Percentiles rank a stretch among this genome's conserved stretches.
Conservation (phyloP, 257 asterid genomes). For the Solanum phureja region DNA sequence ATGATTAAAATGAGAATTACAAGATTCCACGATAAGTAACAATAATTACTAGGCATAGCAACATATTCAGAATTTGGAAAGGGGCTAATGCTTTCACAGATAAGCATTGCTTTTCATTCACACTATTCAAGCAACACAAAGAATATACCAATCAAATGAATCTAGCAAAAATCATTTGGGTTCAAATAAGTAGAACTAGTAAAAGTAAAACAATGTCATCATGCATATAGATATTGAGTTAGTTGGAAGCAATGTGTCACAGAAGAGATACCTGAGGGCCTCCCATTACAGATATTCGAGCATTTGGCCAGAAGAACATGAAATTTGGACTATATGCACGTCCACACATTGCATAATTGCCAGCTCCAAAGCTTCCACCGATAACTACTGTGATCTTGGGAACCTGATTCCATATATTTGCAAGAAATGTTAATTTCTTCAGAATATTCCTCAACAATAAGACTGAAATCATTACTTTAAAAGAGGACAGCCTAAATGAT, state of each 20-base stretch:
- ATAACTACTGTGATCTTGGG: constrained; percentile 80
- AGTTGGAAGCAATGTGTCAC: neutral
- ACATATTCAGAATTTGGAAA: neutral
- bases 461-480: neutral
- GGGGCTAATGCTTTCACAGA: neutral
- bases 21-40: neutral
- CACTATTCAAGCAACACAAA: neutral
- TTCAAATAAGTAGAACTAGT: neutral
- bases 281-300: constrained; percentile 96
- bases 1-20: neutral
- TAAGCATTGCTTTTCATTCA: neutral
- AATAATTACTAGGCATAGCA: neutral
- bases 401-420: constrained; percentile 35
- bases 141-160: neutral
- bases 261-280: constrained; percentile 74
- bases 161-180: neutral
- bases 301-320: constrained; percentile 97
- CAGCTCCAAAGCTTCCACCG: constrained; percentile 99
- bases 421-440: neutral
- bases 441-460: neutral
- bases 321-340: constrained; percentile 93
- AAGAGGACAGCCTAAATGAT: neutral
- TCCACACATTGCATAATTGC: constrained; percentile 99
- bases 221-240: neutral
- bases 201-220: neutral